Evolutionary conservation across 345 rosid species (phyloP), one percentile per base, ranked within the genome.

Genomic region (thale cress (Arabidopsis thaliana)): DNA sequence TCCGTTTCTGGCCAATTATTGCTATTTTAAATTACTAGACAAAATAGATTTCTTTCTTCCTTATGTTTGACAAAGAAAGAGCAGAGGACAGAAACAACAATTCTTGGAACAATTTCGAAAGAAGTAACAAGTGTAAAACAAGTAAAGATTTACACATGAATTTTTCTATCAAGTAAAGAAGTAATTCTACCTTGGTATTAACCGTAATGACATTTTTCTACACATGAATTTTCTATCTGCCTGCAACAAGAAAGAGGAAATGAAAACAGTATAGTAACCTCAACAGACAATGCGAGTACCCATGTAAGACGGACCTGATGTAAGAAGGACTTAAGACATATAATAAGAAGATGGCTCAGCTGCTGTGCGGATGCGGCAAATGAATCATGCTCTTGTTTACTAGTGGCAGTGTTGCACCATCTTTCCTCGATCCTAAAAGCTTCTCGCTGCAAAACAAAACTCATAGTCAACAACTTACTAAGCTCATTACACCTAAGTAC

Each of bases 351-450:
- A n/a, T 3, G 24, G 22, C 14, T 66, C 67, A 55, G 44, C 44
- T 49, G 23, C 9, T 58, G 44, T 38, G 68, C 1, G 67, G 55
- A 68, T 68, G 63, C 42, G 81, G 73, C 20, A 84, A 16, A 81
- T 94, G 85, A 82, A 91, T 85, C 72, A 82, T 86, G 37, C 86
- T 86, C 89, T 83, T 87, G 85, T 91, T 94, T 66, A 94, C 96
- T 12, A 94, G 82, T 0, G 97, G 98, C 8, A 91, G 78, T 8
- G 33, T 24, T 28, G 87, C 95, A 4, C 92, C 91, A 56, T 94
- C 98, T 75, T 86, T 87, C 82, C 97, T 78, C 9, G 81, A 75
- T 41, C 87, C 92, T 38, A 94, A 61, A 56, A 94, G 74, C 81
- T 90, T 91, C 74, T 77, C 86, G 55, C 98, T 94, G 88, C 82